Conservation (phyloP, 108 stramenopile genomes). For the Fragilaria crotonensis region DNA sequence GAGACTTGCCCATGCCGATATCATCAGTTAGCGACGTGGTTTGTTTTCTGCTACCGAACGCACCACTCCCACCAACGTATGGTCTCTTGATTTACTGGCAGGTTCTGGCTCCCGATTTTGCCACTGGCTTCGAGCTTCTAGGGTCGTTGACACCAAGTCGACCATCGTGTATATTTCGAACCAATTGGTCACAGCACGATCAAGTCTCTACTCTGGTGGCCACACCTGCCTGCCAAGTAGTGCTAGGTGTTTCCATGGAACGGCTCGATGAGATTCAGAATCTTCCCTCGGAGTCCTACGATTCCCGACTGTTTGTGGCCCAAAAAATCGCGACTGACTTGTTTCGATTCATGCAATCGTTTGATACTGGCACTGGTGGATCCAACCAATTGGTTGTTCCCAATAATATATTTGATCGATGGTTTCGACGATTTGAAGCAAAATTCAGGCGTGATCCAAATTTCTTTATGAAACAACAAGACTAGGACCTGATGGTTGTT, state of each 20-base stretch:
- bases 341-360: conserved; percentile 71
- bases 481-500: too few species aligned
- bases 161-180: conserved; percentile 69
- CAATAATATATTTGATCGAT: conserved; percentile 78
- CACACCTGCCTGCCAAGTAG: conserved; percentile 7
- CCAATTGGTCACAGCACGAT: conserved; percentile 71
- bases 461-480: conserved; percentile 57
- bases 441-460: conserved; percentile 67
- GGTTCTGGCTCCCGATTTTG: conserved; percentile 16
- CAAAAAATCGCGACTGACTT: conserved; percentile 80
- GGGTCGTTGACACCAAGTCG: conserved; percentile 48
- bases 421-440: conserved; percentile 72
- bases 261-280: conserved; percentile 59
- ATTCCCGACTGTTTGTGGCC: conserved; percentile 59
- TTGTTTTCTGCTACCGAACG: conserved; percentile 54
- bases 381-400: conserved; percentile 65
- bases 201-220: conserved; percentile 34
- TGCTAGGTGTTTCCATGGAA: conserved; percentile 71
- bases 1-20: conserved; percentile 38
- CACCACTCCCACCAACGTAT: conserved; percentile 44
- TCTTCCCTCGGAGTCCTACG: conserved; percentile 19
- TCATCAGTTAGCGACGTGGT: conserved; percentile 61
- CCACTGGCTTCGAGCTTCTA: conserved; percentile 70
- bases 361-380: conserved; percentile 43
- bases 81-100: conserved; percentile 80